Conservation (phyloP, 768 basidiomycete genomes). For the Termitomyces sp. region DNA sequence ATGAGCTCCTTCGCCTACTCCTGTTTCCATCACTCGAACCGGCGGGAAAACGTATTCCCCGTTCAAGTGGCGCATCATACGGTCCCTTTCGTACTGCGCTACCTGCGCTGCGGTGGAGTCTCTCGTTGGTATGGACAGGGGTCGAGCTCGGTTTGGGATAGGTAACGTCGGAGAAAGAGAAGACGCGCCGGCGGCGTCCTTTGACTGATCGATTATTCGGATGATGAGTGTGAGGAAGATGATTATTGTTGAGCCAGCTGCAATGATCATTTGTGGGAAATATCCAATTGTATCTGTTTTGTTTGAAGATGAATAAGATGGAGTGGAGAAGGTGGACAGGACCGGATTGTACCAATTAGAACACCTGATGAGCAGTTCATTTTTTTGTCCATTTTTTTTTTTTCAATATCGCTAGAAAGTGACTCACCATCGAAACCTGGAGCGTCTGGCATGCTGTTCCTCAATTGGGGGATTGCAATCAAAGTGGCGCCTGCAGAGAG, state of each 20-base stretch:
- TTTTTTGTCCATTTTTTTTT: too few relatives aligned
- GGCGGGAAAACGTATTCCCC: constrained; percentile 40
- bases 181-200: not conserved
- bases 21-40: constrained; percentile 17
- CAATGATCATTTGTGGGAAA: constrained; percentile 53
- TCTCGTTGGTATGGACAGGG: constrained; percentile 23
- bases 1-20: too few relatives aligned
- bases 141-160: constrained; percentile 1
- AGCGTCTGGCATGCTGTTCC: not conserved
- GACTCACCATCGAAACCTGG: not conserved
- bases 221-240: constrained; percentile 36
- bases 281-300: constrained; percentile 42
- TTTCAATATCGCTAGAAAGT: not conserved
- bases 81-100: constrained; percentile 30
- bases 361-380: not conserved
- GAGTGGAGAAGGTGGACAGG: too few relatives aligned
- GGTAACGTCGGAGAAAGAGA: not conserved
- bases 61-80: constrained; percentile 29
- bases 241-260: constrained; percentile 32
- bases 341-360: not conserved
- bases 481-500: not conserved
- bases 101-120: constrained; percentile 26
- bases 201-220: constrained; percentile 6
- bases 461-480: not conserved
- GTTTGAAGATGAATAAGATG: not conserved